phyloP scores from a whole-genome alignment of 2,329 filamentous ascomycete species.

The Pestalotiopsis sp. region DNA sequence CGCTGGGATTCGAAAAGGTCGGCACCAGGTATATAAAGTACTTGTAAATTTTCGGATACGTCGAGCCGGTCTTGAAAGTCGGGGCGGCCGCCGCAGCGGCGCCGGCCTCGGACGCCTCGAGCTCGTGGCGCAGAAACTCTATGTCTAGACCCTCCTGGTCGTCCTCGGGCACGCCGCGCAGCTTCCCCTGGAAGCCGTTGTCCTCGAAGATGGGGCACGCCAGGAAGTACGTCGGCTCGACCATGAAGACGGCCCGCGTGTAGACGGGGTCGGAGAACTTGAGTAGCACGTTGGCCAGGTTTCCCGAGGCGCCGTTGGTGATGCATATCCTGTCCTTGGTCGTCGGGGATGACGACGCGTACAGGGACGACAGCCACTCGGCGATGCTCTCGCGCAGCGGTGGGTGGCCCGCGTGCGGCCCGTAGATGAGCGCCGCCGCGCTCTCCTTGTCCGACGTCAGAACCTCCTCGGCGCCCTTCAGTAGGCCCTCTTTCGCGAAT shows the following conservation, averaged over 20 bases:
- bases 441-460: constrained; percentile 51
- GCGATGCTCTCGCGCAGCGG: constrained; percentile 58
- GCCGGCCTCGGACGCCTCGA: constrained; percentile 32
- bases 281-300: constrained; percentile 62
- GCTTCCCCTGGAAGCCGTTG: constrained; percentile 57
- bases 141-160: constrained; percentile 62
- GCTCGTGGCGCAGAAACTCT: constrained; percentile 48
- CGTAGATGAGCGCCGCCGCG: constrained; percentile 60
- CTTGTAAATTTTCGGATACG: constrained; percentile 41
- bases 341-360: constrained; percentile 44
- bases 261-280: constrained; percentile 67
- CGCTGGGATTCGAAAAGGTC: constrained; percentile 71
- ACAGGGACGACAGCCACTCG: constrained; percentile 62
- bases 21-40: constrained; percentile 70
- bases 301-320: constrained; percentile 68
- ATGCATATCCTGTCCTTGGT: constrained; percentile 58
- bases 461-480: constrained; percentile 51
- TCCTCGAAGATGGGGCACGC: constrained; percentile 69
- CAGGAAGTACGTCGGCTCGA: constrained; percentile 68
- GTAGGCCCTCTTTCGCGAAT: constrained; percentile 57
- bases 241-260: constrained; percentile 66
- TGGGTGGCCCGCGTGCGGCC: constrained; percentile 61
- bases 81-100: constrained; percentile 12
- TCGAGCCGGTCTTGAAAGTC: constrained; percentile 49
- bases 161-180: constrained; percentile 65